Evolutionary conservation across 306 rosid genomes (phyloP), one percentile per base, ranked within the genome.

Genomic region (Dalbergia cochinchinensis): DNA sequence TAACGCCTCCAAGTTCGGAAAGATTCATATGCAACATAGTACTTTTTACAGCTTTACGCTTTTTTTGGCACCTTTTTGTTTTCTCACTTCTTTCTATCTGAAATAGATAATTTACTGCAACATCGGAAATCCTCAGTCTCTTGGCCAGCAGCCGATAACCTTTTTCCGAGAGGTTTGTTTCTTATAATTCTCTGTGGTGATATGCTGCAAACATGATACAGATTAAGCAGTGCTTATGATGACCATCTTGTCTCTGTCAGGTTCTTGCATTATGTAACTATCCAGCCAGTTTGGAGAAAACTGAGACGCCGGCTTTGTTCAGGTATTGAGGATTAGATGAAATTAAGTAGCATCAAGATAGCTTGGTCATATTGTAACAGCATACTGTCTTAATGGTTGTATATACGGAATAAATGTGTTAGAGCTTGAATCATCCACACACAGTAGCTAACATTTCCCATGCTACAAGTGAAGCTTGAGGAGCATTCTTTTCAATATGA

Each of bases 91-190:
- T 83, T 81, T 31, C 69, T 72, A 54, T 8, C 12, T 31, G 66
- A 82, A 71, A 78, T 83, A 94, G 98, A 90, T 94, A 76, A 87
- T 94, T 58, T 92, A 92, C 87, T 94, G 98, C 89, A 94, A 94
- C 88, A 94, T 92, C 62, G 98, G 97, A 85, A 92, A 94, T 82
- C 97, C 98, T 57, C 98, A 94, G 83, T 90, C 98, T 82, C 97
- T 94, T 76, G 94, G 97, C 26, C 98, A 94, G 92, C 86, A 79
- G 77, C 96, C 96, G 20, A 87, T 92, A 34, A 50, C 96, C 5
- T 92, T 86, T 86, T 95, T 95, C 89, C 91, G 97, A 51, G 99
- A 95, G 99, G 99, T 95, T 79, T 75, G 88, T 84, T 82, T 82
- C 33, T 57, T 78, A 13, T 83, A 50, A 66, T 57, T 76, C 45